These are phyloP conservation scores for Pyrus bretschneideri DNA, from an alignment of 306 rosid species.

Conservation along the genomic window DNA sequence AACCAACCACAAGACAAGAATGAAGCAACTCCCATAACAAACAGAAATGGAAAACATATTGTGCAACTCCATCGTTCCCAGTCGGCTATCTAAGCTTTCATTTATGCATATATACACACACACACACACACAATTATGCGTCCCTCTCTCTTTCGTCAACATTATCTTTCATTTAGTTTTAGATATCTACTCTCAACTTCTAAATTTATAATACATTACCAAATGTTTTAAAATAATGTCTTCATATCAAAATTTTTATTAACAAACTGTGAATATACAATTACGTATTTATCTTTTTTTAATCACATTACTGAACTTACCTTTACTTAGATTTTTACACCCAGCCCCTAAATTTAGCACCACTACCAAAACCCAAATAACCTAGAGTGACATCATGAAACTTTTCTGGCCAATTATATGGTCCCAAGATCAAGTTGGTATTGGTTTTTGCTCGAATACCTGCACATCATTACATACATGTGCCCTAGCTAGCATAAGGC, in stretches of 20 bases:
- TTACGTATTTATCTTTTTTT: not conserved
- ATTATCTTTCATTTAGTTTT: not conserved
- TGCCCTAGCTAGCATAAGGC: constrained; percentile 17
- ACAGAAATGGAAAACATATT: too few relatives aligned
- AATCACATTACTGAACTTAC: not conserved
- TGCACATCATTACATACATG: constrained; percentile 31
- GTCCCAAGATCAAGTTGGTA: constrained; percentile 8
- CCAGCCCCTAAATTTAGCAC: not conserved
- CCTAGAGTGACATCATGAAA: constrained; percentile 5
- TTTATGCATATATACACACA: too few relatives aligned
- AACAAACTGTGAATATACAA: not conserved
- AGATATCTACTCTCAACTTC: not conserved
- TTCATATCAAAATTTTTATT: too few relatives aligned
- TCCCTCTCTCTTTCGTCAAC: not conserved
- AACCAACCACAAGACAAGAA: too few relatives aligned
- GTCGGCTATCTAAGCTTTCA: too few relatives aligned
- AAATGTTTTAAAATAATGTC: too few relatives aligned
- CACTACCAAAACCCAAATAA: not conserved
- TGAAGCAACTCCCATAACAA: too few relatives aligned
- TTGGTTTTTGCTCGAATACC: constrained; percentile 3
- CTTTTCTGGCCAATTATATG: not conserved
- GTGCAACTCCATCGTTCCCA: too few relatives aligned
- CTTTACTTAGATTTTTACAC: not conserved
- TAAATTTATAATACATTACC: too few relatives aligned
- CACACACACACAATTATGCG: not conserved